Conservation (phyloP, 225 moss, liverwort and hornwort genomes). For the Pseudisothecium myosuroides region DNA sequence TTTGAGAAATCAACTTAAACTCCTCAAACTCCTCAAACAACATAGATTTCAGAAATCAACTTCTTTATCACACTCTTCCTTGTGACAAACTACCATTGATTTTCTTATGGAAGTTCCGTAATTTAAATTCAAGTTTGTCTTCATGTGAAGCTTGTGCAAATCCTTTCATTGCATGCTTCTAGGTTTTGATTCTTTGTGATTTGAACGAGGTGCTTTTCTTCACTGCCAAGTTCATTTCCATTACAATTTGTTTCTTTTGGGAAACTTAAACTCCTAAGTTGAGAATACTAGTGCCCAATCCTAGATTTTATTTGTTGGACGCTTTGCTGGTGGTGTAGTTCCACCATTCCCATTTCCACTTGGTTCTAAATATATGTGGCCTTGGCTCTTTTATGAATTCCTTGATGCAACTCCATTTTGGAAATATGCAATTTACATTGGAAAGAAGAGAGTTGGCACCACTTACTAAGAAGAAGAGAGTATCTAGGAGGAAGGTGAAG, state of each 20-base stretch:
- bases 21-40: too few species aligned
- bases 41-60: too few species aligned
- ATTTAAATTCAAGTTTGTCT: not conserved
- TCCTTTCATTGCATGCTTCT: not conserved
- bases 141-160: accelerated
- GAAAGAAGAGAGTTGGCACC: not conserved
- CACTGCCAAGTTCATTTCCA: not conserved
- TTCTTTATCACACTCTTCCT: too few species aligned
- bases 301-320: not conserved
- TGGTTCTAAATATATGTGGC: not conserved
- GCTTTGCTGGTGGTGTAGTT: not conserved
- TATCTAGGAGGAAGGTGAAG: not conserved
- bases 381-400: not conserved
- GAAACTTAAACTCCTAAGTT: not conserved
- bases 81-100: too few species aligned
- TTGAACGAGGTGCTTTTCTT: not conserved
- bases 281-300: not conserved
- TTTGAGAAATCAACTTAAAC: too few species aligned
- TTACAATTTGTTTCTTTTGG: not conserved
- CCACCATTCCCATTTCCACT: accelerated
- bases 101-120: accelerated
- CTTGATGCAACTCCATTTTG: not conserved
- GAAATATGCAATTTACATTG: not conserved
- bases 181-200: too few species aligned
- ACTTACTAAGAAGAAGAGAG: not conserved